Conservation (phyloP, 176 grass and related monocot species). For the Oryza punctata region DNA sequence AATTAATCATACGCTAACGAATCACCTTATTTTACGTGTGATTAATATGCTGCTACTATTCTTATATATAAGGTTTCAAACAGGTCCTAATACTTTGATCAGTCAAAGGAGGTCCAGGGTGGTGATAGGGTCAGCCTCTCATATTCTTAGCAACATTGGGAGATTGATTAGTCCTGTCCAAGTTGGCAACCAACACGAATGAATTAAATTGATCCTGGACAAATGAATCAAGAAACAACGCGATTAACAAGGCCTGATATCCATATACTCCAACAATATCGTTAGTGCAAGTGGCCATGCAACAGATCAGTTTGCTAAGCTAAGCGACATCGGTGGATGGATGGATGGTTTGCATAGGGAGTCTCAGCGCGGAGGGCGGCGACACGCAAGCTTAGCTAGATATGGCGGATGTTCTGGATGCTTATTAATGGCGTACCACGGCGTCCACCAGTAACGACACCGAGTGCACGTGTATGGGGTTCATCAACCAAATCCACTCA, state of each 20-base stretch:
- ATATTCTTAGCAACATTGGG: background rate
- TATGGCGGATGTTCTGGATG: constrained; percentile 36
- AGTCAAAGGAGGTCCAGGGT: background rate
- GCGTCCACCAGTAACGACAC: background rate
- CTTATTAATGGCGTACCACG: background rate
- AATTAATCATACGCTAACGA: too few relatives aligned
- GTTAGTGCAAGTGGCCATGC: background rate
- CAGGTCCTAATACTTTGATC: background rate
- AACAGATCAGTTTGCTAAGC: too few relatives aligned
- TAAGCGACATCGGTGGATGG: too few relatives aligned
- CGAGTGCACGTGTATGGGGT: background rate
- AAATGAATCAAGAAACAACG: background rate
- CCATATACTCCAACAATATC: background rate
- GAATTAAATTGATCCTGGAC: background rate
- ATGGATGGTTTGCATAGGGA: background rate
- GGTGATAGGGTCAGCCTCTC: too few relatives aligned
- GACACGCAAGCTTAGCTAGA: background rate
- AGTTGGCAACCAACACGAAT: background rate
- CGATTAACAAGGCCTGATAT: too few relatives aligned
- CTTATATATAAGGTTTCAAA: too few relatives aligned
- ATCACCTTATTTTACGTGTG: too few relatives aligned
- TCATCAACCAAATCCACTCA: background rate
- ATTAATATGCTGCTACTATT: too few relatives aligned
- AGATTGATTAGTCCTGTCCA: background rate
- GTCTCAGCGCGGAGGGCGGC: constrained; percentile 35